These are phyloP conservation scores for Phytophthora crassamura DNA, from an alignment of 352 stramenopile species.

Conservation along the genomic window DNA sequence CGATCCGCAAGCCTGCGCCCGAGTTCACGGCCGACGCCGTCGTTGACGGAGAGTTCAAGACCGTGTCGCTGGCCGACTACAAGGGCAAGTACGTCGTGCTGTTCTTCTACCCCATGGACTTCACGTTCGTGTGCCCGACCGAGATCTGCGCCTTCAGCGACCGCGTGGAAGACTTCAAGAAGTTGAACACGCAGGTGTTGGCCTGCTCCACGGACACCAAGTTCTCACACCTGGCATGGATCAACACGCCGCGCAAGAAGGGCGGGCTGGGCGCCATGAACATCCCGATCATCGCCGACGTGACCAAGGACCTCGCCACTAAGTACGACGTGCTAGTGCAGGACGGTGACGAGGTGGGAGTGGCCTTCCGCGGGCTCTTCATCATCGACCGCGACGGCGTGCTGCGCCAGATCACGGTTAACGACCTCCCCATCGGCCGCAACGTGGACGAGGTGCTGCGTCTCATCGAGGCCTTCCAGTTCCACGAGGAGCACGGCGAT, in stretches of 20 bases:
- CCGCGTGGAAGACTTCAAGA: conserved; percentile 78
- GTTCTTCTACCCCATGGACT: conserved; percentile 94
- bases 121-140: conserved; percentile 93
- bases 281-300: conserved; percentile 91
- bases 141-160: conserved; percentile 93
- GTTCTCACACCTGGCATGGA: conserved; percentile 88
- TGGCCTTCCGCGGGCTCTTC: conserved; percentile 89
- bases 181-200: conserved; percentile 78
- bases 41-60: conserved; percentile 86
- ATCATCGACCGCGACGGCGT: conserved; percentile 91
- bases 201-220: conserved; percentile 89
- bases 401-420: conserved; percentile 88
- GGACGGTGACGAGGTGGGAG: conserved; percentile 68
- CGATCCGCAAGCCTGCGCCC: conserved; percentile 72
- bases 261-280: conserved; percentile 91
- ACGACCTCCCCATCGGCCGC: conserved; percentile 88
- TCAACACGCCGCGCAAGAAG: conserved; percentile 90
- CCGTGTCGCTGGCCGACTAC: no score
- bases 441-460: conserved; percentile 92
- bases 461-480: conserved; percentile 94
- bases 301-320: conserved; percentile 84
- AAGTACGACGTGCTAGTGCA: conserved; percentile 89
- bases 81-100: conserved; percentile 93
- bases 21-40: conserved; percentile 84
- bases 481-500: conserved; percentile 91